Conservation (phyloP, 2,329 filamentous ascomycete genomes). For the Curvularia verruculosa region DNA sequence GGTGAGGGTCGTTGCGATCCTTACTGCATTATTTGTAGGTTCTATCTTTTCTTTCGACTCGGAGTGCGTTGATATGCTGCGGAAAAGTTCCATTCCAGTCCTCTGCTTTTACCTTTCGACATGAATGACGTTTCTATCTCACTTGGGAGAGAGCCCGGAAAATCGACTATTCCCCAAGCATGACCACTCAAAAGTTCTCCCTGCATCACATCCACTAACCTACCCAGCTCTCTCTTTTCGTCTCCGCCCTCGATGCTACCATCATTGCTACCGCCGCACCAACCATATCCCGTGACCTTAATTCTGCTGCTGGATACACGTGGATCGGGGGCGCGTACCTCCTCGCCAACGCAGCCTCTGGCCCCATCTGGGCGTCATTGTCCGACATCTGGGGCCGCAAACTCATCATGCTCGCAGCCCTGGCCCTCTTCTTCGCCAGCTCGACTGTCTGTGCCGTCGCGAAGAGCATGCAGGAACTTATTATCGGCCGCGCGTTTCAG, state of each 20-base stretch:
- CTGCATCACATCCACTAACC: background rate
- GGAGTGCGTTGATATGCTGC: background rate
- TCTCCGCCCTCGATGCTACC: slow-evolving; percentile 57
- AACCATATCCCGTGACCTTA: slow-evolving; percentile 67
- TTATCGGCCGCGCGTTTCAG: slow-evolving; percentile 66
- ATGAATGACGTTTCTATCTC: background rate
- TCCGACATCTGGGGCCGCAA: slow-evolving; percentile 66
- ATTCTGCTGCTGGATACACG: slow-evolving; percentile 72
- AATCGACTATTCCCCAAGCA: background rate
- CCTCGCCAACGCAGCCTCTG: slow-evolving; percentile 69
- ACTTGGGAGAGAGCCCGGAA: background rate
- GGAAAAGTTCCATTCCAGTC: background rate
- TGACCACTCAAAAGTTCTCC: too few species aligned
- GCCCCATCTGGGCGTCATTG: slow-evolving; percentile 72
- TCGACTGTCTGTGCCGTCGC: slow-evolving; percentile 64
- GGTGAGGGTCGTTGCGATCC: slow-evolving; percentile 36
- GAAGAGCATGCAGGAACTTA: slow-evolving; percentile 64
- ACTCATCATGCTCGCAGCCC: slow-evolving; percentile 57
- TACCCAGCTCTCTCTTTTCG: slow-evolving; percentile 48
- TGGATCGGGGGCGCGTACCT: slow-evolving; percentile 80
- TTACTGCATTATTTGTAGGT: slow-evolving; percentile 44
- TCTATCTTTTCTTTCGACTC: background rate
- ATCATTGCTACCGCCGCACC: slow-evolving; percentile 71
- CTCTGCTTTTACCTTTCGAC: background rate
- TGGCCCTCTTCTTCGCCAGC: slow-evolving; percentile 66